Evolutionary conservation across 495 filamentous ascomycete genomes (phyloP).

Genomic region (Oleoguttula mirabilis): DNA sequence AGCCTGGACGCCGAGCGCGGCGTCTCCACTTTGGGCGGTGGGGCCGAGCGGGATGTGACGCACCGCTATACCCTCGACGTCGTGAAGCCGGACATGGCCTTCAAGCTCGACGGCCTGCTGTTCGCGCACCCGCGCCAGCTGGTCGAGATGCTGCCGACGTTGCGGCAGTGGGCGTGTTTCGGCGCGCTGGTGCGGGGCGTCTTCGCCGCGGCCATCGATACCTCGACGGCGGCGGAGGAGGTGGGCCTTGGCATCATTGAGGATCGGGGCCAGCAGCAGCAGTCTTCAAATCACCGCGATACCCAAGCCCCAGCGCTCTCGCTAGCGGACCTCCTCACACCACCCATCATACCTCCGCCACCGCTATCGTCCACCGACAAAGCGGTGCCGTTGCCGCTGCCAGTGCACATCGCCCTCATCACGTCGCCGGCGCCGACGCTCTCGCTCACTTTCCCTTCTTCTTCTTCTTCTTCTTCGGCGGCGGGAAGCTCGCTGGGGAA

Average conservation of each 20-base stretch:
- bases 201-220: conserved; percentile 5
- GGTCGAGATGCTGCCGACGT: conserved; percentile 53
- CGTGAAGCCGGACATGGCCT: conserved; percentile 42
- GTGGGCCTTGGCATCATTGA: too few relatives aligned
- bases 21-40: conserved; percentile 27
- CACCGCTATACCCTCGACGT: conserved; percentile 63
- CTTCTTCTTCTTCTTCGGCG: too few relatives aligned
- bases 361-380: neutral
- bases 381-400: conserved; percentile 1
- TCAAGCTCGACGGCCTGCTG: conserved; percentile 55
- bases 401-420: conserved; percentile 14
- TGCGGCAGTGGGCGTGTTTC: conserved; percentile 29
- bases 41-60: conserved; percentile 33
- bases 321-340: conserved; percentile 8
- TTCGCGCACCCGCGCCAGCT: conserved; percentile 84
- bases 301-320: conserved; percentile 1
- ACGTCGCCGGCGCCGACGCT: conserved; percentile 12
- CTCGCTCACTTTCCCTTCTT: conserved; percentile 13
- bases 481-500: neutral
- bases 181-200: conserved; percentile 21
- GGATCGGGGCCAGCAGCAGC: neutral
- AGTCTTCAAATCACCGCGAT: neutral
- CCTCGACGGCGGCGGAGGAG: conserved; percentile 2
- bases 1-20: conserved; percentile 19
- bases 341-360: neutral